phyloP scores from a whole-genome alignment of 805 yeast genomes.

The Torulaspora maleeae region DNA sequence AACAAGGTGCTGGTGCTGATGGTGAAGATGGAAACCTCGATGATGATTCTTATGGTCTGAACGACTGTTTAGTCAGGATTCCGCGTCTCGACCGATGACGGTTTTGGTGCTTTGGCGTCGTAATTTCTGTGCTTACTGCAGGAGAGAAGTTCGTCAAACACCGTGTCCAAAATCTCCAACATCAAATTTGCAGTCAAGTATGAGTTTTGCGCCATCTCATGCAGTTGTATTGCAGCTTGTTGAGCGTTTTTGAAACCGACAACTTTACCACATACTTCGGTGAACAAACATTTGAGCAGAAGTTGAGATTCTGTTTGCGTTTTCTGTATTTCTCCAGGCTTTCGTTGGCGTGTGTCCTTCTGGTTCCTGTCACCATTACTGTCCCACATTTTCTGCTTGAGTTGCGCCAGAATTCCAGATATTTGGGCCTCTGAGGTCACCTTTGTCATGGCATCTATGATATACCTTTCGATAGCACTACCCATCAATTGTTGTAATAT shows the following conservation, averaged over 20 bases:
- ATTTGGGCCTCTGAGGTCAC: constrained; percentile 39
- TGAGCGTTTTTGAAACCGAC: constrained; percentile 66
- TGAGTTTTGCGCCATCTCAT: constrained; percentile 70
- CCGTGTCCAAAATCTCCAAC: constrained; percentile 53
- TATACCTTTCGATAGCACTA: constrained; percentile 73
- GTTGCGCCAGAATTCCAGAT: constrained; percentile 36
- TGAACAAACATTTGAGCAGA: constrained; percentile 52
- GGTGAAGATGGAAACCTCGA: neutral
- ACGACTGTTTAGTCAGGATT: constrained; percentile 19
- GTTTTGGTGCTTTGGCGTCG: neutral
- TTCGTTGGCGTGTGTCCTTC: constrained; percentile 35
- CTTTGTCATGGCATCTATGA: constrained; percentile 38
- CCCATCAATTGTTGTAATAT: constrained; percentile 83
- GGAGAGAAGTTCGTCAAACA: constrained; percentile 39
- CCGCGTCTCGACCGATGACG: constrained; percentile 8
- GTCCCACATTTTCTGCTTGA: constrained; percentile 45
- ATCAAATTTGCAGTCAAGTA: constrained; percentile 61
- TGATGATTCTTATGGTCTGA: constrained; percentile 10
- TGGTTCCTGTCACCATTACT: constrained; percentile 48
- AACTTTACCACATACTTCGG: constrained; percentile 63
- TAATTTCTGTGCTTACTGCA: neutral
- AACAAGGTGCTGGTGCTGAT: neutral
- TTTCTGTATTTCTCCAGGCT: constrained; percentile 46
- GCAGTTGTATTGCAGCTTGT: constrained; percentile 55
- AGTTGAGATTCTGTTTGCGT: constrained; percentile 55